Conservation (phyloP, 495 filamentous ascomycete species). For the Podospora anserina region DNA sequence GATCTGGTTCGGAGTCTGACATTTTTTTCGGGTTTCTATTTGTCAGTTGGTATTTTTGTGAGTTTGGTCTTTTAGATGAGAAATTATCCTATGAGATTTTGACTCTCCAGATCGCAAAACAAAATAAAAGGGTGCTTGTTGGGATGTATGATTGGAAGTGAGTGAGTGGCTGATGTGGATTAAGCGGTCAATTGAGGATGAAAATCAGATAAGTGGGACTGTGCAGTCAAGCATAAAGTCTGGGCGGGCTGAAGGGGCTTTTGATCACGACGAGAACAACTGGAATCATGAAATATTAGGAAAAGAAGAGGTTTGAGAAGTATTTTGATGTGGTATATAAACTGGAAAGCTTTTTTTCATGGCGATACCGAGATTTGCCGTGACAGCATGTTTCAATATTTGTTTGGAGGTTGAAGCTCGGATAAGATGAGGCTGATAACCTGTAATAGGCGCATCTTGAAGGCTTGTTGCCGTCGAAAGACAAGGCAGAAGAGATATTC, state of each 20-base stretch:
- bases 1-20: conserved; percentile 88
- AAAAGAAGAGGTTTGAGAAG: neutral
- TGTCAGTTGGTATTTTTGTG: neutral
- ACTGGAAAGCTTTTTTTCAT: neutral
- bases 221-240: neutral
- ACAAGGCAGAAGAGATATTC: too few relatives aligned
- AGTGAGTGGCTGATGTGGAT: neutral
- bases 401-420: neutral
- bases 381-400: neutral
- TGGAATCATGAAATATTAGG: neutral
- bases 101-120: neutral
- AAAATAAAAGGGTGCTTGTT: neutral
- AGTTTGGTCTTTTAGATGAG: neutral
- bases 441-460: too few relatives aligned
- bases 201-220: neutral
- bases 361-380: neutral
- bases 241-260: neutral
- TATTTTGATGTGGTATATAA: neutral
- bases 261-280: neutral
- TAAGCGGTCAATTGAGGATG: neutral
- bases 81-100: neutral
- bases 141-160: neutral
- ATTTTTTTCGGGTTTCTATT: conserved; percentile 41
- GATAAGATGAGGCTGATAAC: neutral
- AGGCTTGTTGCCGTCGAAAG: too few relatives aligned